Evolutionary conservation across 768 basidiomycete genomes (phyloP).

Genomic region (Arthromyces matolae): DNA sequence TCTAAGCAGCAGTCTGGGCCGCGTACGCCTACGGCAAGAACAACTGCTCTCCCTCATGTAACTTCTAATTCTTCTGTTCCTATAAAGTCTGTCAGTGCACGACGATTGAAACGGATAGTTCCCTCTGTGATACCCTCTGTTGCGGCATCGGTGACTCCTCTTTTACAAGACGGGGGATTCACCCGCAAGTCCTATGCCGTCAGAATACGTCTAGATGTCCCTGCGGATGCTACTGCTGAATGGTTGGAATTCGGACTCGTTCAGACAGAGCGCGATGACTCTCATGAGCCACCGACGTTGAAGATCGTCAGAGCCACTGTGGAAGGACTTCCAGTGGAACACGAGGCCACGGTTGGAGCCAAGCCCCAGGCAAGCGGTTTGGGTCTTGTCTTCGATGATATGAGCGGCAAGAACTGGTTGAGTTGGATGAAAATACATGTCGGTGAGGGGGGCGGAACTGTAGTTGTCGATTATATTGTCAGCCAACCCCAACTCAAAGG

Average conservation of each 20-base stretch:
- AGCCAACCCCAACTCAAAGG: slow-evolving; percentile 30
- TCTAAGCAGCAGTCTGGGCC: slow-evolving; percentile 23
- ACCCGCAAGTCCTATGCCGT: slow-evolving; percentile 56
- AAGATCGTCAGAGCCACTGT: slow-evolving; percentile 53
- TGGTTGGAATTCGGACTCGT: slow-evolving; percentile 78
- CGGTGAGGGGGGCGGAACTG: slow-evolving; percentile 47
- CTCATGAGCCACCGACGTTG: slow-evolving; percentile 12
- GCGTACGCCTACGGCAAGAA: slow-evolving; percentile 34
- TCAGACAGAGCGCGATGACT: slow-evolving; percentile 26
- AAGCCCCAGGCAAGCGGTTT: slow-evolving; percentile 33
- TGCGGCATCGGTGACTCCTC: slow-evolving; percentile 48
- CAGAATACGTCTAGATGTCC: slow-evolving; percentile 51
- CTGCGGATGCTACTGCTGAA: slow-evolving; percentile 56
- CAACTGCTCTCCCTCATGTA: slow-evolving; percentile 24
- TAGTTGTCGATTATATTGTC: slow-evolving; percentile 68
- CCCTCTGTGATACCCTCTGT: slow-evolving; percentile 62
- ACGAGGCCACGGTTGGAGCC: slow-evolving; percentile 45
- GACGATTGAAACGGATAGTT: slow-evolving; percentile 44
- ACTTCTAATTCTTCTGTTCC: slow-evolving; percentile 24
- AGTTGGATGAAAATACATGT: slow-evolving; percentile 62
- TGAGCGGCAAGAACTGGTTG: slow-evolving; percentile 56
- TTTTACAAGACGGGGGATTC: slow-evolving; percentile 28
- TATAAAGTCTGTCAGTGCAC: slow-evolving; percentile 20
- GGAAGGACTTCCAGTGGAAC: slow-evolving; percentile 61
- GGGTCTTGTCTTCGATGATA: slow-evolving; percentile 47